Conservation (phyloP, 2,329 filamentous ascomycete species). For the Aschersonia sp. region DNA sequence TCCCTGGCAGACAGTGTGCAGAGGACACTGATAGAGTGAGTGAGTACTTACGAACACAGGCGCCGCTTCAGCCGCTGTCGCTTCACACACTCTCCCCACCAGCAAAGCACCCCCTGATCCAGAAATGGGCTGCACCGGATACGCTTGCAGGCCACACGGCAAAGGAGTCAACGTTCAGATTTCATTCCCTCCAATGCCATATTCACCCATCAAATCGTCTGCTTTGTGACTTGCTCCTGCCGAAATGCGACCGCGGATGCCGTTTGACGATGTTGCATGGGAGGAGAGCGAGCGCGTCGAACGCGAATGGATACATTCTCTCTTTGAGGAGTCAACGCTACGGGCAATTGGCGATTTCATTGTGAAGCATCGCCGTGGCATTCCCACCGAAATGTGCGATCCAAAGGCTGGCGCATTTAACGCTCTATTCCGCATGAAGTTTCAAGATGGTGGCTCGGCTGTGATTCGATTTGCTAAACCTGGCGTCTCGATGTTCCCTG, state of each 20-base stretch:
- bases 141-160: too few species aligned
- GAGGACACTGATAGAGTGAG: too few species aligned
- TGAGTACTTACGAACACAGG: too few species aligned
- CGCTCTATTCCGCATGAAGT: slow-evolving; percentile 4
- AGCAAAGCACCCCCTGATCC: too few species aligned
- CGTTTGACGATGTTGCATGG: slow-evolving; percentile 2
- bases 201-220: too few species aligned
- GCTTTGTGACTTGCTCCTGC: too few species aligned
- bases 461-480: slow-evolving; percentile 4
- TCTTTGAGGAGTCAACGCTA: not conserved
- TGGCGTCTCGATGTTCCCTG: slow-evolving; percentile 4
- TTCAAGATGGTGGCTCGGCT: slow-evolving; percentile 2
- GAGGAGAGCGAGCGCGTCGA: slow-evolving; percentile 2
- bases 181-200: too few species aligned
- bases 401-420: slow-evolving; percentile 3
- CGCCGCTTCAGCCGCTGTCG: too few species aligned
- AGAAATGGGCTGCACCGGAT: too few species aligned
- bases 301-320: not conserved
- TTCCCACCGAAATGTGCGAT: slow-evolving; percentile 1
- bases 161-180: too few species aligned
- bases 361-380: slow-evolving; percentile 1
- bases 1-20: too few species aligned
- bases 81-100: too few species aligned
- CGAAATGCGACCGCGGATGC: slow-evolving; percentile 1
- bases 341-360: slow-evolving; percentile 3